Evolutionary conservation across 495 filamentous ascomycete species (phyloP).

Genomic region (Penicillium paxilli): DNA sequence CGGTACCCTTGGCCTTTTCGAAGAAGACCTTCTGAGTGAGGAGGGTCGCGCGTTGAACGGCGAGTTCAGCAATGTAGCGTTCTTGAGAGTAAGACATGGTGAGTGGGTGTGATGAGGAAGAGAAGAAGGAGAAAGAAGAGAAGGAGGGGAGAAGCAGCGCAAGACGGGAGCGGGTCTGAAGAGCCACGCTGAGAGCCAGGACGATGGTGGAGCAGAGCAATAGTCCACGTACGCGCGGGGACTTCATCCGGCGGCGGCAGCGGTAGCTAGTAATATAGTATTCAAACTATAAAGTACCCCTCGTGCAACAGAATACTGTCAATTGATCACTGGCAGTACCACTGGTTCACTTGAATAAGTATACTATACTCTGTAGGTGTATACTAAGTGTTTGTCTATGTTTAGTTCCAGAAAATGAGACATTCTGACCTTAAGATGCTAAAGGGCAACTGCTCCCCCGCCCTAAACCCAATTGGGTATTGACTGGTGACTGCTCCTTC

Average conservation of each 20-base stretch:
- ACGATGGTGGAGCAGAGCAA: conserved; percentile 47
- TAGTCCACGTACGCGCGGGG: conserved; percentile 1
- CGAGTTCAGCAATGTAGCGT: conserved; percentile 82
- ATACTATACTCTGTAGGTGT: not conserved
- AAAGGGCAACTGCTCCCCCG: too few species aligned
- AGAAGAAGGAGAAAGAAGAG: conserved; percentile 25
- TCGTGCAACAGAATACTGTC: too few species aligned
- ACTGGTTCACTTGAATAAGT: too few species aligned
- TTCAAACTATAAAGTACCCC: too few species aligned
- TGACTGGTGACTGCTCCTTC: too few species aligned
- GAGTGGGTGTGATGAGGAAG: conserved; percentile 28
- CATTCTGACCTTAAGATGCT: too few species aligned
- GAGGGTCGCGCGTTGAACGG: conserved; percentile 84
- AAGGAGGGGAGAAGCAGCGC: conserved; percentile 36
- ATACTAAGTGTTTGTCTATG: not conserved
- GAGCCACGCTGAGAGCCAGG: conserved; percentile 50
- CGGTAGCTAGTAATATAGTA: not conserved
- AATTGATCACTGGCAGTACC: too few species aligned
- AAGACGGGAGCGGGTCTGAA: conserved; percentile 46
- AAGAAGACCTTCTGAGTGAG: conserved; percentile 94
- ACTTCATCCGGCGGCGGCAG: not conserved
- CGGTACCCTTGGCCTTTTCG: conserved; percentile 86
- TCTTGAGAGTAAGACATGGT: conserved; percentile 71
- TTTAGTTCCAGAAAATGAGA: not conserved
- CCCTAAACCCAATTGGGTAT: conserved; percentile 4